A percentile compares a stretch with the other conserved stretches of the same genome.
Conservation (phyloP, 208 protist species). For the Herpetomonas samuelpessoai region DNA sequence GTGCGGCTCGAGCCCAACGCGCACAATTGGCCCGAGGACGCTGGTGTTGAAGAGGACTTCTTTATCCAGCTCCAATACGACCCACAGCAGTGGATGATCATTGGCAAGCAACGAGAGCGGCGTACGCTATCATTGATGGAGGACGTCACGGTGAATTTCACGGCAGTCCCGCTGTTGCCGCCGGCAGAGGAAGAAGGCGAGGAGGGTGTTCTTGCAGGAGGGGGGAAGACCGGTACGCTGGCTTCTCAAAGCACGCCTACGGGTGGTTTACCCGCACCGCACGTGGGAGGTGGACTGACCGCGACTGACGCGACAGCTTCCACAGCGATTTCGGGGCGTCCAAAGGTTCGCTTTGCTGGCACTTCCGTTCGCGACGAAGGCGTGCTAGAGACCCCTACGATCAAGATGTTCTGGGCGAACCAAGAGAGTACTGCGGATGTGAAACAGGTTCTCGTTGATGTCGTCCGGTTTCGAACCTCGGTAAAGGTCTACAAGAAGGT, state of each 20-base stretch:
- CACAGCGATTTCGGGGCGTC: too few relatives aligned
- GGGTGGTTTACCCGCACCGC: neutral
- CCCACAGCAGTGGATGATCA: conserved; percentile 71
- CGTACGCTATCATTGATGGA: conserved; percentile 71
- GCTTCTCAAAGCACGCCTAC: neutral
- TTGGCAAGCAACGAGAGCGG: conserved; percentile 70
- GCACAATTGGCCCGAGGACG: conserved; percentile 79
- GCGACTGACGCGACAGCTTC: neutral
- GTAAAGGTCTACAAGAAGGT: conserved; percentile 45
- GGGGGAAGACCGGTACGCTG: neutral
- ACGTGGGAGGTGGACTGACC: neutral
- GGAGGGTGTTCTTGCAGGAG: neutral
- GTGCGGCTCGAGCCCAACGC: conserved; percentile 65
- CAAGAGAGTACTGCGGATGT: conserved; percentile 3
- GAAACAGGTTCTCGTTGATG: conserved; percentile 52
- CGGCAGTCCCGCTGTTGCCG: conserved; percentile 64
- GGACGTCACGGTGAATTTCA: conserved; percentile 59
- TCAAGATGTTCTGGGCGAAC: conserved; percentile 57
- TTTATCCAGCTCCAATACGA: conserved; percentile 67
- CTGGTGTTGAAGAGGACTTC: conserved; percentile 64
- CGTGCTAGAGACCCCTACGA: conserved; percentile 49
- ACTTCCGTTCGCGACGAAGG: conserved; percentile 32
- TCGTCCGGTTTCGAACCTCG: conserved; percentile 62
- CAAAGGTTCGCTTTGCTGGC: conserved; percentile 14
- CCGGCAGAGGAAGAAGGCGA: conserved; percentile 4